Evolutionary conservation across 2,329 filamentous ascomycete genomes (phyloP), one percentile per base, ranked within the genome.

Genomic region (Colletotrichum cereale): DNA sequence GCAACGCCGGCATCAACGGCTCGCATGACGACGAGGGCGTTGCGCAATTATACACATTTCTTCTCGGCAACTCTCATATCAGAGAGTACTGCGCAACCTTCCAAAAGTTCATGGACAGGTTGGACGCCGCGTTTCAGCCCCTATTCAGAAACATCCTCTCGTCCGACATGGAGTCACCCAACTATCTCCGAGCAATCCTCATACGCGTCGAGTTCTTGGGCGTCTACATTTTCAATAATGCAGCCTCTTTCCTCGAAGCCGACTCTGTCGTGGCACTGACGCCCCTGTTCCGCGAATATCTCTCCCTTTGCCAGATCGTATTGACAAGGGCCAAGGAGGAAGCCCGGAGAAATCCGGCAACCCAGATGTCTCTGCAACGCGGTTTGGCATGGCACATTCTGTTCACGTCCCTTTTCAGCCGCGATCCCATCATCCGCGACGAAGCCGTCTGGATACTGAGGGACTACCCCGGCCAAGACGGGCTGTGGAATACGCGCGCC

Each of bases 381-480:
- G 73, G 64, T 0, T n/a, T 83, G 40, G 66, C 78, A 0, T 76
- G 72, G 47, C 52, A 75, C 24, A 47, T 82, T 0, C 57, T 81
- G 0, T 34, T 77, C 8, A 63, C 77, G 0, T 60, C 79, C 0
- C 47, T 80, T 0, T 78, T 78, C 66, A 81, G 79, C 38, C 79
- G 80, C 6, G 80, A 82, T 8, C 74, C 80, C 0, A 14, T 79
- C 0, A 64, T 75, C 0, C 79, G 80, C 10, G 78, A 82, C 4
- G 73, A 82, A 55, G 80, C 80, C 0, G 69, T 76, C 0, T 73
- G 71, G 71, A 75, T 80, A 68, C 31, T 82, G n/a, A 75, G 69
- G 61, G 79, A 79, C 42, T 82, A 82, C 50, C 78, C 79, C 0
- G 75, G 76, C 14, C 77, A 81, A 29, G 80, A 82, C 36, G 80